Evolutionary conservation across 352 stramenopile species (phyloP), one percentile per base, ranked within the genome.

Genomic region (Phytophthora pseudosyringae): DNA sequence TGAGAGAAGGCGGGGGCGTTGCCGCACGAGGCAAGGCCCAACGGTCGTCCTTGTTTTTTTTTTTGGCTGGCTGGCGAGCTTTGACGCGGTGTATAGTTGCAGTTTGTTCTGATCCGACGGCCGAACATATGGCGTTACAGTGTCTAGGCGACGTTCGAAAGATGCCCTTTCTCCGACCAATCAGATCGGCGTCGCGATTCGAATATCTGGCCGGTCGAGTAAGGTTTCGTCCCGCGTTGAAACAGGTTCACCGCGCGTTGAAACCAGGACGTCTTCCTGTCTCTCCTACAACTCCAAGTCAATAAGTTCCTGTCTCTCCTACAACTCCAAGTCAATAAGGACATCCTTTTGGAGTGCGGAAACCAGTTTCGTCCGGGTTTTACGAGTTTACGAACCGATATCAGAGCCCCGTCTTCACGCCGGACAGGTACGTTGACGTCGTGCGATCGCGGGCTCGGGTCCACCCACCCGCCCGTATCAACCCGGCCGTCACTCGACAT

Each of bases 401-500:
- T n/a, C 21, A 21, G 21, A 41, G 45, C 10, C 32, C 32, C 57
- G 29, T 46, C 5, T 63, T 57, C 48, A 54, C 41, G 46, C 39
- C 40, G 61, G 44, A 67, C 50, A 57, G 44, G 55, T 50, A 44
- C 50, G 36, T 65, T 49, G 49, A n/a, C 7, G 50, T 72, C 50
- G 51, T 72, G 45, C 51, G 16, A 59, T 69, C 50, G 61, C 21
- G 25, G 18, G 25, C 28, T 44, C 33, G 18, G 56, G 58, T 64
- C 58, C 59, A 67, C 59, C 53, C 61, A 59, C 46, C 48, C 21
- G 47, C 47, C 64, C 64, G 58, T 72, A 72, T 69, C 64, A 68
- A 49, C 32, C 32, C 28, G 15, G 49, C 10, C n/a, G 36, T 59
- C 64, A 64, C 50, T 72, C 39, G 51, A 46, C 63, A 71, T 67